A percentile compares a stretch with the other conserved stretches of the same genome.
Conservation (phyloP, 352 stramenopile genomes). For the Phytophthora idaei region DNA sequence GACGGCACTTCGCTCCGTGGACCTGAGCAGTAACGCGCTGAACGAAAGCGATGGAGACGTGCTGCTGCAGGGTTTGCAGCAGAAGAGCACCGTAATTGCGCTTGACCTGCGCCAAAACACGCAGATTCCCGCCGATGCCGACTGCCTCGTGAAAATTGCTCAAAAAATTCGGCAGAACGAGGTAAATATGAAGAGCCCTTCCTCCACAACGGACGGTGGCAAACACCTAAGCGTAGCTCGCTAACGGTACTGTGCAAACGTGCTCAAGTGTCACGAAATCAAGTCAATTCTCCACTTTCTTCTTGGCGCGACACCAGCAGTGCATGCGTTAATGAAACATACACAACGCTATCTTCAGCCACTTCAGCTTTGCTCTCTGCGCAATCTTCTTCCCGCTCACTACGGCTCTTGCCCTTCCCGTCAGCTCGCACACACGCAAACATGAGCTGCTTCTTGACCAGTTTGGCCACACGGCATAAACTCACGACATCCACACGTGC, state of each 20-base stretch:
- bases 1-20: constrained; percentile 66
- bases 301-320: constrained; percentile 53
- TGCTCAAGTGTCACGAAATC: constrained; percentile 1
- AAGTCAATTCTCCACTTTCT: constrained; percentile 19
- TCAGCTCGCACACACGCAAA: constrained; percentile 46
- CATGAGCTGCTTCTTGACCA: constrained; percentile 74
- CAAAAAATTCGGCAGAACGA: constrained; percentile 82
- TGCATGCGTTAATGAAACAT: constrained; percentile 66
- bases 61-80: constrained; percentile 64
- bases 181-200: constrained; percentile 50
- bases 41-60: constrained; percentile 61
- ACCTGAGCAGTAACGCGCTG: constrained; percentile 86
- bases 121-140: constrained; percentile 62
- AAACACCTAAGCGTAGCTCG: constrained; percentile 6
- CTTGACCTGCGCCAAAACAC: constrained; percentile 83
- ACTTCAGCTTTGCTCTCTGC: constrained; percentile 1
- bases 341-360: constrained; percentile 37
- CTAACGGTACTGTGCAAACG: background rate
- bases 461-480: constrained; percentile 71
- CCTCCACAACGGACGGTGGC: constrained; percentile 7
- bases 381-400: background rate
- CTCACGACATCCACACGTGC: constrained; percentile 57
- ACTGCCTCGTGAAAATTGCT: constrained; percentile 67
- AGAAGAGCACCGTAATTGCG: constrained; percentile 64
- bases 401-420: background rate